Base-by-base conservation (phyloP, 116 monocot species). In the Dioscorea cayenensis region DNA sequence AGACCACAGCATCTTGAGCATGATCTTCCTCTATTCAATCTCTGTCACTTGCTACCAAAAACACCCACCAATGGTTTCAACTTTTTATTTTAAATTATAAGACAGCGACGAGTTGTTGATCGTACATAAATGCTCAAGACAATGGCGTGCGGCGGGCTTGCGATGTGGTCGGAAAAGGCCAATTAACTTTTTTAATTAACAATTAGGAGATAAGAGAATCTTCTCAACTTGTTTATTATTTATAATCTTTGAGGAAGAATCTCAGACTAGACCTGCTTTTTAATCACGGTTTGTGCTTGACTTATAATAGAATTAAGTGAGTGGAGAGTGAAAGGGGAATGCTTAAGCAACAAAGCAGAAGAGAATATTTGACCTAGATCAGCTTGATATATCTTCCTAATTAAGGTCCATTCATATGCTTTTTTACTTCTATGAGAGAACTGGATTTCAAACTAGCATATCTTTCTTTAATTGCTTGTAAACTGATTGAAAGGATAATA, bases 181-280 rank as follows among this genome's bases (percentile, higher is more conserved):
- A 27, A 29, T 36, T 71, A 35, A 36, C 58, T 49, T 69, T 55
- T 60, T 72, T 63, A 25, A 48, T 72, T 36, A 22, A 25, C 17
- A 72, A 36, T 36, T 17, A 63, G 37, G 48, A 1, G 36, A 37
- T 72, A 72, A 48, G 63, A 49, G 72, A 72, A 72, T 63, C 72
- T 63, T 62, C 48, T 37, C 14, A 63, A 72, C 36, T 72, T 62
- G 43, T 25, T 63, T 38, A 43, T 36, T 16, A 14, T 36, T 72
- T 72, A 62, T 23, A 20, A 5, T 62, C 25, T 62, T 48, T 43
- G 14, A 38, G 62, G 32, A 36, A 23, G 48, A 49, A 72, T 72
- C 37, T 51, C 8, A 25, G 68, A 62, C 22, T 62, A 27, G 62
- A 62, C 62, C 59, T 62, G 7, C 23, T 62, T 62, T 55, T 16